Percentiles rank a stretch among this genome's conserved stretches.
Conservation (phyloP, 2,329 filamentous ascomycete genomes). For the Colletotrichum ledebouriae region DNA sequence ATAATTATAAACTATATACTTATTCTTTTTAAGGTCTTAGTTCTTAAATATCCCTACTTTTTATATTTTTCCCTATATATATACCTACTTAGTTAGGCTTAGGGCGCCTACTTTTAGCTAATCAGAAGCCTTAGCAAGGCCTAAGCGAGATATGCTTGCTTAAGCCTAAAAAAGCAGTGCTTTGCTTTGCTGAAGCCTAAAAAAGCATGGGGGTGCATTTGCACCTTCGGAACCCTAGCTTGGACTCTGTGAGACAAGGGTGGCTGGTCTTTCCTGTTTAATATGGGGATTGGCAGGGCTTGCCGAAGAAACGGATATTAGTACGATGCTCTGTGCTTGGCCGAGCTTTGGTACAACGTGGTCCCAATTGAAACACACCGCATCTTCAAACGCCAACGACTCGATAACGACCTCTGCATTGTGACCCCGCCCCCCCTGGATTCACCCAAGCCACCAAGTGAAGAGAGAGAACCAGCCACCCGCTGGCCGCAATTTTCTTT, state of each 20-base stretch:
- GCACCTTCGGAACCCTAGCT: too few species aligned
- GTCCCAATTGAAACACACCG: conserved; percentile 41
- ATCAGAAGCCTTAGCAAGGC: too few species aligned
- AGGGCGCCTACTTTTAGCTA: too few species aligned
- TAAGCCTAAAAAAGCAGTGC: too few species aligned
- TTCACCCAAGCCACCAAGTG: neutral
- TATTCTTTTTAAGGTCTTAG: too few species aligned
- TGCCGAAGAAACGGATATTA: conserved; percentile 36
- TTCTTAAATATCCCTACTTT: too few species aligned
- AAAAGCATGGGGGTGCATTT: too few species aligned
- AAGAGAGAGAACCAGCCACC: neutral
- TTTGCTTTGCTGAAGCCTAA: too few species aligned
- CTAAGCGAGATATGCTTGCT: too few species aligned
- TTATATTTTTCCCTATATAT: too few species aligned
- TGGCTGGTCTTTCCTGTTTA: conserved; percentile 33
- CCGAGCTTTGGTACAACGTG: conserved; percentile 35
- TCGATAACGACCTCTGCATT: conserved; percentile 6
- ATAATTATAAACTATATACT: too few species aligned
- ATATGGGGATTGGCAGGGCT: conserved; percentile 31
- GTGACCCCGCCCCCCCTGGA: neutral
- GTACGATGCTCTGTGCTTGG: conserved; percentile 18
- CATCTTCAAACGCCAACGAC: conserved; percentile 20
- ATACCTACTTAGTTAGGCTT: too few species aligned
- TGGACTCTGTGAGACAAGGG: conserved; percentile 16
- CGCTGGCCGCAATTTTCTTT: neutral